Evolutionary conservation across 2,329 filamentous ascomycete genomes (phyloP).

Genomic region (Rutstroemia sydowiana): DNA sequence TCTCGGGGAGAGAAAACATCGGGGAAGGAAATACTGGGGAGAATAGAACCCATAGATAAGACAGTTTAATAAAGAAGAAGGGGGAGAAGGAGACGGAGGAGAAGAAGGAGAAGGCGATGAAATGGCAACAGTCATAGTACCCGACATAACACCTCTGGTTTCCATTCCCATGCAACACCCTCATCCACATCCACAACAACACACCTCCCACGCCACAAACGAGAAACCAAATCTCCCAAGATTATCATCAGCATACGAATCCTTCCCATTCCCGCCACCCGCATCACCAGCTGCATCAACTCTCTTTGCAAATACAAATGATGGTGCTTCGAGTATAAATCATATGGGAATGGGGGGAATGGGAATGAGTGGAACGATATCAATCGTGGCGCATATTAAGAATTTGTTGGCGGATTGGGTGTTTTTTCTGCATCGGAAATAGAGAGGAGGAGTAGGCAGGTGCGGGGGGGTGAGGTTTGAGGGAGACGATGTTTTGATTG

Average conservation of each 20-base stretch:
- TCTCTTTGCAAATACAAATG: slow-evolving; percentile 5
- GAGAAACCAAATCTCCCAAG: background rate
- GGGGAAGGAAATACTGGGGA: no score
- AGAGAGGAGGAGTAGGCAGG: no score
- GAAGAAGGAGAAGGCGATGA: no score
- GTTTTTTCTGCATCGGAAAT: slow-evolving; percentile 10
- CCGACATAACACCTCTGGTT: background rate
- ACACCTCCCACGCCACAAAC: background rate
- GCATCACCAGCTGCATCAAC: slow-evolving; percentile 1
- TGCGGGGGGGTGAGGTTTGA: no score
- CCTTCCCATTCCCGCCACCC: slow-evolving; percentile 8
- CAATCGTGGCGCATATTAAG: slow-evolving; percentile 6
- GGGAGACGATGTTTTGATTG: no score
- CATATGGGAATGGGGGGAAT: no score
- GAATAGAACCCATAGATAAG: no score
- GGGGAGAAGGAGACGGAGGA: slow-evolving; percentile 91
- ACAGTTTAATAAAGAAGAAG: no score
- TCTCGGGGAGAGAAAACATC: no score
- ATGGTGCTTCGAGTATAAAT: no score
- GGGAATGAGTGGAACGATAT: slow-evolving; percentile 2
- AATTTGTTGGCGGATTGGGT: slow-evolving; percentile 6
- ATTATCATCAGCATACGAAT: slow-evolving; percentile 4
- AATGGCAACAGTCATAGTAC: background rate
- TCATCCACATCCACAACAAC: background rate
- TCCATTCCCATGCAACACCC: background rate